Percentiles rank a stretch among this genome's conserved stretches.
phyloP scores from a whole-genome alignment of 139 green algal genomes.

The Desmodesmus armatus region DNA sequence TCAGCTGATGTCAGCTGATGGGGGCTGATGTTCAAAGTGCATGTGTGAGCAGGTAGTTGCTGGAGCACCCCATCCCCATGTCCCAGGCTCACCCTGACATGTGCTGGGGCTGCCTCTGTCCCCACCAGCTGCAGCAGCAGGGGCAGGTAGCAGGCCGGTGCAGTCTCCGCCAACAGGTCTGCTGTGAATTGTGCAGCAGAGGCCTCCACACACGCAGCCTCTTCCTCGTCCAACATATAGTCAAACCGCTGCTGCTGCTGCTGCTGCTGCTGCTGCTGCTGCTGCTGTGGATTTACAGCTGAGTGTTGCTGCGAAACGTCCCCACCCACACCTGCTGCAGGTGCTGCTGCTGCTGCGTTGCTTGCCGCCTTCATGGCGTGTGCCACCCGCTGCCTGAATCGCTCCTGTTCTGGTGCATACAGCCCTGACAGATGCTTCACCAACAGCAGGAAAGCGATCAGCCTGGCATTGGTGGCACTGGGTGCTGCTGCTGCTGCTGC shows the following conservation, averaged over 20 bases:
- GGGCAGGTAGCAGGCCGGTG: constrained; percentile 36
- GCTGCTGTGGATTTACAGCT: constrained; percentile 10
- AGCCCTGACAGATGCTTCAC: constrained; percentile 27
- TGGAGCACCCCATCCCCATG: not conserved
- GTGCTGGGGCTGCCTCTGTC: not conserved
- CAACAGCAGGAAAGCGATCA: constrained; percentile 34
- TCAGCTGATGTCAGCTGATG: no score
- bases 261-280: not conserved
- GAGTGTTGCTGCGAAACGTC: no score
- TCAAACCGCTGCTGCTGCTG: not conserved
- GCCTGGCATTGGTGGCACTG: not conserved
- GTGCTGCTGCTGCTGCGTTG: not conserved
- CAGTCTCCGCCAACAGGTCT: constrained; percentile 13
- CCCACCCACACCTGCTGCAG: not conserved
- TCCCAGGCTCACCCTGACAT: constrained; percentile 14
- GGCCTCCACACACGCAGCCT: not conserved
- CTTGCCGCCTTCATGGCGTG: not conserved
- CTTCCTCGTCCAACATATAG: constrained; percentile 30
- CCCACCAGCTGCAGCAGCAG: constrained; percentile 40
- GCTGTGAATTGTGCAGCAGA: constrained; percentile 3
- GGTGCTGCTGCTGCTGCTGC: no score
- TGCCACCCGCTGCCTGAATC: constrained; percentile 7
- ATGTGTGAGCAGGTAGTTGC: no score
- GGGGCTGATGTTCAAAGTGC: no score
- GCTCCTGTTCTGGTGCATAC: constrained; percentile 4